Evolutionary conservation across 2,329 filamentous ascomycete species (phyloP), one percentile per base, ranked within the genome.

Genomic region (Cercospora beticola): DNA sequence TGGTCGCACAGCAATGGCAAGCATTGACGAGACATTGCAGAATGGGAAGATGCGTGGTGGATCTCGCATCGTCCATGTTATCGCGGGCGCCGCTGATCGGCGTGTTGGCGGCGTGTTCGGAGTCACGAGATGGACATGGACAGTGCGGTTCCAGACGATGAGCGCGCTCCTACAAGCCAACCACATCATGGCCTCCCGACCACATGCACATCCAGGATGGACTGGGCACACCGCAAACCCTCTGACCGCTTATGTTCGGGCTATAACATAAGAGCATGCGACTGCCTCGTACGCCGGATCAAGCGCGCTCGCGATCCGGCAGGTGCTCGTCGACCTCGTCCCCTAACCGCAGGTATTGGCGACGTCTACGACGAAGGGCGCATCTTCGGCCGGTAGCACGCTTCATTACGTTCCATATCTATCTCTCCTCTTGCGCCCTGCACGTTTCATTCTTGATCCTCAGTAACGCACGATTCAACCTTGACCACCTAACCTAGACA

Each of bases 321-420:
- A 59, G 56, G 56, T 31, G 56, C 56, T n/a, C 56, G 2, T 59
- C 56, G 43, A 54, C 26, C 46, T 54, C 61, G 40, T 52, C 62
- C 62, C 49, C 62, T 59, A 65, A 64, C 62, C 46, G 62, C 62
- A 64, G 62, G 49, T 64, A 40, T 64, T 57, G 49, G 33, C 49
- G 49, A 40, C 14, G 21, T 52, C 18, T 21, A 18, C 10, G 14
- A 57, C 30, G 52, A 57, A 64, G 52, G 62, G 62, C 62, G 62
- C 62, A 23, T 18, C 40, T 31, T 31, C 40, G 59, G 46, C 46
- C 62, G 49, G 33, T 30, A 64, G 33, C 49, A 36, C 52, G 30
- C 16, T 43, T 16, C 62, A 30, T 26, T 12, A 28, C 10, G 28
- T 36, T 40, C 30, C n/a, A 56, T 64, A 23, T 16, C 23, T 28